Percentiles rank a stretch among this genome's conserved stretches.
These are phyloP conservation scores for Lodderomyces metapsilosis DNA, from an alignment of 1,139 yeast species.

Conservation along the genomic window DNA sequence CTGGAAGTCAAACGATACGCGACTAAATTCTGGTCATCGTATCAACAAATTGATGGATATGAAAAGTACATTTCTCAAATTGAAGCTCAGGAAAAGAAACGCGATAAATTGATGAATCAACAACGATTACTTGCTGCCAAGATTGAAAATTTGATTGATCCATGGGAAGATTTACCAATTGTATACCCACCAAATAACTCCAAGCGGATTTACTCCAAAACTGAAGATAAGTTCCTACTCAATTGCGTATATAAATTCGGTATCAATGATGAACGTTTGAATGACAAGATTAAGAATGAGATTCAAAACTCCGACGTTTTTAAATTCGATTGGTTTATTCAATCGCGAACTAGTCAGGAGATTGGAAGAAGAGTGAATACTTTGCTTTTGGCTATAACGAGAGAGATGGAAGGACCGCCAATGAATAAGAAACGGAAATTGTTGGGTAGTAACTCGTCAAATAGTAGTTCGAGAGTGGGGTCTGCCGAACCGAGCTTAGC, in stretches of 20 bases:
- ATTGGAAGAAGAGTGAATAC: conserved; percentile 81
- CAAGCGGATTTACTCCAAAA: conserved; percentile 75
- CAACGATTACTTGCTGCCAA: conserved; percentile 64
- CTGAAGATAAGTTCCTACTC: conserved; percentile 82
- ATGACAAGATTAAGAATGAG: conserved; percentile 76
- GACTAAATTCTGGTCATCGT: conserved; percentile 72
- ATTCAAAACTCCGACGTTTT: conserved; percentile 72
- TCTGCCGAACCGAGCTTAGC: conserved; percentile 31
- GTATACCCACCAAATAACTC: conserved; percentile 94
- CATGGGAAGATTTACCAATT: conserved; percentile 71
- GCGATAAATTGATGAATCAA: conserved; percentile 62
- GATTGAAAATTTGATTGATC: conserved; percentile 61
- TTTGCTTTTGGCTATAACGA: conserved; percentile 68
- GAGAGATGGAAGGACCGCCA: conserved; percentile 73
- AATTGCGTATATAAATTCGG: conserved; percentile 77
- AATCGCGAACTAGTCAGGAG: conserved; percentile 83
- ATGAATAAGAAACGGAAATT: conserved; percentile 39
- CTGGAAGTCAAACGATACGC: conserved; percentile 73
- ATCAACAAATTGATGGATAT: conserved; percentile 73
- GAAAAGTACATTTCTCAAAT: conserved; percentile 85
- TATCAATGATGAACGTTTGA: conserved; percentile 63
- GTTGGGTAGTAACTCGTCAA: conserved; percentile 19
- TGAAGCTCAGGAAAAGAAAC: conserved; percentile 82
- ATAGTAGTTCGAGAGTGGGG: conserved; percentile 30
- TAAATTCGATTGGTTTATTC: conserved; percentile 85